These are phyloP conservation scores for Epichloe baconii DNA, from an alignment of 2,329 filamentous ascomycete genomes.

Conservation along the genomic window DNA sequence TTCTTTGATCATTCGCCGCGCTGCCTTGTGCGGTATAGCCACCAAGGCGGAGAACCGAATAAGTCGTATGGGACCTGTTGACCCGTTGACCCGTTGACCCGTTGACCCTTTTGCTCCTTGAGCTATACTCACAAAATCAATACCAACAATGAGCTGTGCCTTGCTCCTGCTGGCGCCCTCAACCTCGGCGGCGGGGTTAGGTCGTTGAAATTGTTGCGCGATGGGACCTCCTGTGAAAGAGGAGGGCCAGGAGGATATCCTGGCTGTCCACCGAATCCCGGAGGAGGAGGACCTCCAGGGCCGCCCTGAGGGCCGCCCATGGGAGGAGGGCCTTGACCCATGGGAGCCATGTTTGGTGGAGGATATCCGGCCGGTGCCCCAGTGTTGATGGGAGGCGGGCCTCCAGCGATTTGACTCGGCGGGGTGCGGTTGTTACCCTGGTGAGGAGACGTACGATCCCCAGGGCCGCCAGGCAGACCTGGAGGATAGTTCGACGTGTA, in stretches of 20 bases:
- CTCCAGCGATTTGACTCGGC: conserved; percentile 47
- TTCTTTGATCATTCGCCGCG: background rate
- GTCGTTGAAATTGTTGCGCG: conserved; percentile 28
- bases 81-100: no score
- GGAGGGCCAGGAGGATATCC: conserved; percentile 36
- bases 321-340: conserved; percentile 29
- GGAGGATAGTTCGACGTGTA: conserved; percentile 44
- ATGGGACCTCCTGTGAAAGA: conserved; percentile 22
- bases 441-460: conserved; percentile 41
- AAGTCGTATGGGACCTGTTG: no score
- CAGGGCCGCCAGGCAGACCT: conserved; percentile 26
- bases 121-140: conserved; percentile 70
- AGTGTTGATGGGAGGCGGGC: conserved; percentile 55
- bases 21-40: background rate
- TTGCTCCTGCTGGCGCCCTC: conserved; percentile 84
- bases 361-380: conserved; percentile 48
- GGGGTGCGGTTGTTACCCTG: conserved; percentile 40
- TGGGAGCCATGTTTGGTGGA: conserved; percentile 32
- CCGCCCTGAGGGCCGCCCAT: conserved; percentile 19
- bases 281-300: conserved; percentile 30
- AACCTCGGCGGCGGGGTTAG: conserved; percentile 52
- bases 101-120: background rate
- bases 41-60: background rate
- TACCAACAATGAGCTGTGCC: conserved; percentile 94
- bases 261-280: conserved; percentile 30